Conservation (phyloP, 2,329 filamentous ascomycete species). For the Paecilomyces formosus region DNA sequence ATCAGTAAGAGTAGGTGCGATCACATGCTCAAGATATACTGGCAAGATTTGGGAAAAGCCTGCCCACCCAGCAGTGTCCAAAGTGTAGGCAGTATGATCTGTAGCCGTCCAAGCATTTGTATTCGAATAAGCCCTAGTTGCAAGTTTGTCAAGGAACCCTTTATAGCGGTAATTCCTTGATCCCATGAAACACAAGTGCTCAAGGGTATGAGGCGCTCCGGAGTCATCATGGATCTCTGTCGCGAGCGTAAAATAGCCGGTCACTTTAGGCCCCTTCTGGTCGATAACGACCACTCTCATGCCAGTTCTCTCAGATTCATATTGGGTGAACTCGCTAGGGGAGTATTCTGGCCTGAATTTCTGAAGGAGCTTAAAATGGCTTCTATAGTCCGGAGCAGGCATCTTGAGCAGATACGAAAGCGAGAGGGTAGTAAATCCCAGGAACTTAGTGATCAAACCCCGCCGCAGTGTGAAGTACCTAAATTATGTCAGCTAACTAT, state of each 20-base stretch:
- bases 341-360: slow-evolving; percentile 86
- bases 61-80: slow-evolving; percentile 94
- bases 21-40: slow-evolving; percentile 89
- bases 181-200: slow-evolving; percentile 80
- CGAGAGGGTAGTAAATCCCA: slow-evolving; percentile 2
- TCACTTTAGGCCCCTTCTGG: slow-evolving; percentile 87
- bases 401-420: slow-evolving; percentile 37
- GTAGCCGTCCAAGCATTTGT: slow-evolving; percentile 98
- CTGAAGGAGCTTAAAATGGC: slow-evolving; percentile 74
- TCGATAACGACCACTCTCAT: slow-evolving; percentile 93
- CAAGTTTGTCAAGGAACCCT: slow-evolving; percentile 87
- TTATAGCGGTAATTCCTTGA: slow-evolving; percentile 93
- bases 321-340: slow-evolving; percentile 80
- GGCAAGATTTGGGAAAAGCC: slow-evolving; percentile 92
- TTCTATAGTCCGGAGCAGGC: slow-evolving; percentile 43
- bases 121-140: slow-evolving; percentile 82
- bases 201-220: slow-evolving; percentile 79
- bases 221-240: slow-evolving; percentile 98
- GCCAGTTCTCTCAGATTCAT: slow-evolving; percentile 89
- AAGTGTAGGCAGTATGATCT: slow-evolving; percentile 91
- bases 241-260: slow-evolving; percentile 89
- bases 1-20: slow-evolving; percentile 86
- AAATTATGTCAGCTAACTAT: slow-evolving; percentile 7
- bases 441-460: slow-evolving; percentile 12
- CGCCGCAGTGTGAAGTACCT: slow-evolving; percentile 15